phyloP scores from a whole-genome alignment of 2,329 filamentous ascomycete species.

The Scedosporium dehoogii region DNA sequence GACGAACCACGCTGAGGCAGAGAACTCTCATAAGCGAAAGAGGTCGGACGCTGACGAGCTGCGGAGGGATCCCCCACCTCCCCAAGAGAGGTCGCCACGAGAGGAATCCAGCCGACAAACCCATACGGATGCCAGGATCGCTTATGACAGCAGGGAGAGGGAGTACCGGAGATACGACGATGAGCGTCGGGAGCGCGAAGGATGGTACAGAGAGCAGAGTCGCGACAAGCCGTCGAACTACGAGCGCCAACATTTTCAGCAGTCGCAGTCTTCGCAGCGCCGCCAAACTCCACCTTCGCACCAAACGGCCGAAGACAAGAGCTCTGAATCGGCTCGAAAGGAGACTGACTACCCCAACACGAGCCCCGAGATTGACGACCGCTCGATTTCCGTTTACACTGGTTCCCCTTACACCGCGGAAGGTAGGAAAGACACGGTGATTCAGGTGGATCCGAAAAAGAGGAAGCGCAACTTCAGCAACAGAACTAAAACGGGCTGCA shows the following conservation, averaged over 20 bases:
- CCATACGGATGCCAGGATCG: slow-evolving; percentile 22
- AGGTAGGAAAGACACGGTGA: slow-evolving; percentile 35
- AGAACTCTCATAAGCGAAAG: slow-evolving; percentile 54
- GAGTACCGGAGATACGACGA: background rate
- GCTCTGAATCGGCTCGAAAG: slow-evolving; percentile 31
- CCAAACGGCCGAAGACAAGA: slow-evolving; percentile 40
- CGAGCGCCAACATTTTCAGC: slow-evolving; percentile 26
- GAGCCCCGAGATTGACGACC: slow-evolving; percentile 46
- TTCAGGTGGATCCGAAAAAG: slow-evolving; percentile 56
- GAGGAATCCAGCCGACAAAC: slow-evolving; percentile 20
- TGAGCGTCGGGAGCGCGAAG: slow-evolving; percentile 23
- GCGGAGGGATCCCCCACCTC: slow-evolving; percentile 23
- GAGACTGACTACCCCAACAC: slow-evolving; percentile 39
- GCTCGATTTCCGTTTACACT: slow-evolving; percentile 26
- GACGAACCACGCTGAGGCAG: slow-evolving; percentile 29
- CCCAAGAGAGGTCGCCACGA: slow-evolving; percentile 22
- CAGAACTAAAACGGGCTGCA: slow-evolving; percentile 88
- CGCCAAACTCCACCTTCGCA: slow-evolving; percentile 31
- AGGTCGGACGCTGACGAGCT: slow-evolving; percentile 54
- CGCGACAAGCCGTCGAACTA: slow-evolving; percentile 38
- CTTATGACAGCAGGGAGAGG: background rate
- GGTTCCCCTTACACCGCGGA: slow-evolving; percentile 34
- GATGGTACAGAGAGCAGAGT: slow-evolving; percentile 37
- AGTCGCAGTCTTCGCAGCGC: slow-evolving; percentile 14
- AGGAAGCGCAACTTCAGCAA: slow-evolving; percentile 82